Evolutionary conservation across 1,284 basidiomycete species (phyloP).

Genomic region (Sporisorium exsertum): DNA sequence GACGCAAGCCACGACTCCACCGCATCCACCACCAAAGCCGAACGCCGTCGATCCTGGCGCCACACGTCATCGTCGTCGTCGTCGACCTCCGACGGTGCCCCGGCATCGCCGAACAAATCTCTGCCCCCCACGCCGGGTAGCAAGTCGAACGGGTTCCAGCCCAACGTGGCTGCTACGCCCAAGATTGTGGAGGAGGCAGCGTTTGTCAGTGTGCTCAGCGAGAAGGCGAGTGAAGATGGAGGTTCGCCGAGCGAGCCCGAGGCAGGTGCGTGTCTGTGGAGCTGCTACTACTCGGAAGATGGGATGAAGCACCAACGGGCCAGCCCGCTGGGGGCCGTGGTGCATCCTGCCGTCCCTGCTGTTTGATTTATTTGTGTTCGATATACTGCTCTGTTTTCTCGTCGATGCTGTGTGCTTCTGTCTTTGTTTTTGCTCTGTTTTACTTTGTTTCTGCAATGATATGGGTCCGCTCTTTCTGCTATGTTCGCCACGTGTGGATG

Average conservation of each 20-base stretch:
- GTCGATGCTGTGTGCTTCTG: too few relatives aligned
- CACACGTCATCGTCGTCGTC: slow-evolving; percentile 9
- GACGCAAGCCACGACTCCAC: background rate
- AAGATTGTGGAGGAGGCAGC: slow-evolving; percentile 37
- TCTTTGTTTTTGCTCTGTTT: slow-evolving; percentile 3
- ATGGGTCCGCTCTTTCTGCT: background rate
- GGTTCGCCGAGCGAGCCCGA: background rate
- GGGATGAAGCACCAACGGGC: slow-evolving; percentile 1
- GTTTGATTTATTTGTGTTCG: background rate
- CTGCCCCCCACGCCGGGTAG: slow-evolving; percentile 9
- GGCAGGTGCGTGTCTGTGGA: slow-evolving; percentile 21
- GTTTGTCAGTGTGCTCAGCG: background rate
- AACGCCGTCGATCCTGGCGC: slow-evolving; percentile 34
- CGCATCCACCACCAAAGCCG: slow-evolving; percentile 2
- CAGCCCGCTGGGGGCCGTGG: background rate
- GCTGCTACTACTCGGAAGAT: slow-evolving; percentile 43
- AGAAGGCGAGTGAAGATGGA: slow-evolving; percentile 3
- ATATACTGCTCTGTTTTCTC: too few relatives aligned
- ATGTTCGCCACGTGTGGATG: background rate
- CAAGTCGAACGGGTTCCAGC: slow-evolving; percentile 16
- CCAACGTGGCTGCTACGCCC: slow-evolving; percentile 21
- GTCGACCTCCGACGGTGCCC: background rate
- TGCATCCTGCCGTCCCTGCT: background rate
- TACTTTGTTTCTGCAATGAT: background rate
- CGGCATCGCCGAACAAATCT: slow-evolving; percentile 1